Conservation (phyloP, 495 filamentous ascomycete genomes). For the Penicillium fimorum region DNA sequence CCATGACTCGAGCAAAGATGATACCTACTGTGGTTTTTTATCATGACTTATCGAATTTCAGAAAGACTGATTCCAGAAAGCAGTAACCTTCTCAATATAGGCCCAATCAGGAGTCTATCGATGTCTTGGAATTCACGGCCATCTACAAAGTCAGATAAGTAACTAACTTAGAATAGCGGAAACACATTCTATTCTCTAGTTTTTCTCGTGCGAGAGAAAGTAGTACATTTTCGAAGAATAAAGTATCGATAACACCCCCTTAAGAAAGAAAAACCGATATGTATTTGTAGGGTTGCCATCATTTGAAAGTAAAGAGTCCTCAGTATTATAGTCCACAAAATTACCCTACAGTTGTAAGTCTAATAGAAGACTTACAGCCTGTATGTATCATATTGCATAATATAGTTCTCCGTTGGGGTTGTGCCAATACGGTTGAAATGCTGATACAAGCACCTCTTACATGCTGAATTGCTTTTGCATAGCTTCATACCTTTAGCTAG, state of each 20-base stretch:
- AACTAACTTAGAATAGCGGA: constrained; percentile 34
- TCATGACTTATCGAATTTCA: not conserved
- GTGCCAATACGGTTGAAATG: constrained; percentile 40
- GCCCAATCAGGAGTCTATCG: constrained; percentile 49
- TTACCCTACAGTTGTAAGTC: constrained; percentile 44
- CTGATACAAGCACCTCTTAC: constrained; percentile 42
- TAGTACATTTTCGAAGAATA: not conserved
- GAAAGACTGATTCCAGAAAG: not conserved
- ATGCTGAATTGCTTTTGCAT: constrained; percentile 28
- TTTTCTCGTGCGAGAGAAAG: not conserved
- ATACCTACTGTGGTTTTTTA: not conserved
- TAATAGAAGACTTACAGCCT: constrained; percentile 48
- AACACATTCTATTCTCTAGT: not conserved
- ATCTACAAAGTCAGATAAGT: constrained; percentile 52
- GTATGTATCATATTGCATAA: constrained; percentile 51
- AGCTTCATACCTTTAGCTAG: constrained; percentile 14
- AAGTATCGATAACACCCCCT: not conserved
- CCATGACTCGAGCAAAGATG: not conserved
- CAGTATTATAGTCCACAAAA: constrained; percentile 26
- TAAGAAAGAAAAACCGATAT: not conserved
- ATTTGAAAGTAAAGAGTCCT: not conserved
- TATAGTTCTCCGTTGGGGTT: constrained; percentile 32
- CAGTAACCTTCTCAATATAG: constrained; percentile 44
- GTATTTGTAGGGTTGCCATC: not conserved
- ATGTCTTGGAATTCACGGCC: constrained; percentile 45